Evolutionary conservation across 2,329 filamentous ascomycete species (phyloP), one percentile per base, ranked within the genome.

Genomic region (Ophiostoma sp.): DNA sequence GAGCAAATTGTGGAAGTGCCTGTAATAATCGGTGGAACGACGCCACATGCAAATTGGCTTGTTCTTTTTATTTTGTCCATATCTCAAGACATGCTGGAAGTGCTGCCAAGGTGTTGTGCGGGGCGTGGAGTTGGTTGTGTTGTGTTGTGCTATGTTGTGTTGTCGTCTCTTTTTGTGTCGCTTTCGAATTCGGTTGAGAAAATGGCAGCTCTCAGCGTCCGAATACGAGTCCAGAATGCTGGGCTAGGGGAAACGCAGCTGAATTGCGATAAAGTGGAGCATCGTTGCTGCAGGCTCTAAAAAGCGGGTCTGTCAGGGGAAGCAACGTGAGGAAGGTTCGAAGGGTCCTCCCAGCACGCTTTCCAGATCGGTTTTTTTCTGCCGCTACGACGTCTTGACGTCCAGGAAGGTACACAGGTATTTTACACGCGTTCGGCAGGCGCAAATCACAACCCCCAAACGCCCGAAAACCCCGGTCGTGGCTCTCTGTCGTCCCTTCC

Each of bases 171-270:
- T 50, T 64, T 33, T 61, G 15, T 8, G 15, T 68, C 15, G 17
- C 17, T 48, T 42, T 48, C n/a, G 22, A n/a, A 22, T 69, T 69
- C 25, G 66, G 66, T 69, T 69, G 66, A 69, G 66, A 69, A 69
- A 50, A 50, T 9, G 59, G 36, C 61, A 45, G 3, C 15, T 50
- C 12, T 2, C 61, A 45, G 61, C 36, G 66, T 69, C 66, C 66
- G 66, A 69, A 69, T 69, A 69, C 66, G 66, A 69, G 59, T 64
- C 59, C 59, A 45, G 42, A 12, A 31, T 25, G 45, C 25, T 66
- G 39, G 22, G 42, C 45, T 36, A 45, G 66, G 52, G 42, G 17
- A 36, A 36, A 36, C 22, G 28, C 17, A 66, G 22, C 39, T 39
- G 31, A 66, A 69, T 15, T 68, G 63, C 25, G 42, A 11, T n/a